Base-by-base conservation (phyloP, 805 yeast genomes). In the Kodamaea leandrae region DNA sequence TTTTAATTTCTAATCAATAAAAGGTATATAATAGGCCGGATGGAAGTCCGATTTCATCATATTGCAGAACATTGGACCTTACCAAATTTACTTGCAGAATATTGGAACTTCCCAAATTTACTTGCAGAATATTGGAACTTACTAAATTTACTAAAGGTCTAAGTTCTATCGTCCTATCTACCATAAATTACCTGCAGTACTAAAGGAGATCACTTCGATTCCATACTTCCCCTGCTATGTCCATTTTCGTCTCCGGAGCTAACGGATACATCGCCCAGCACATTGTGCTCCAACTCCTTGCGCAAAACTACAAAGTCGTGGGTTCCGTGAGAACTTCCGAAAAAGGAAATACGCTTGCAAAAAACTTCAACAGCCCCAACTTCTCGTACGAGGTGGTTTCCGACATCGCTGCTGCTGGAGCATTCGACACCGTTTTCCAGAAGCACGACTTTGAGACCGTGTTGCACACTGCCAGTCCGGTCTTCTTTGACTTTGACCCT, bases 381-480 rank as follows among this genome's bases (percentile, higher is more conserved):
- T 65, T 76, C 45, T 49, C 58, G 3, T 74, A 71, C 45, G 61
- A 38, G 19, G 50, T 78, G 13, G 76, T 79, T 16, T 53, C 60
- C 4, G 83, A 77, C 47, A 68, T 79, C 37, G 66, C 65, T 7
- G 57, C 60, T 9, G 62, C 53, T n/a, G 65, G 66, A 10, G 77
- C 79, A 0, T 76, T 76, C 45, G 73, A 72, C 41, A 55, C 55
- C 6, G 69, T 71, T 1, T 64, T 79, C 48, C 56, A 69, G 49
- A 63, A 61, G 16, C 71, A 73, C 45, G 72, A 74, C 24, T 82
- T 78, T 30, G 71, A 78, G 41, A 63, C 64, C 9, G 76, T 71
- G 24, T 79, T 81, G 37, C 86, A 80, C 57, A 71, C 82, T 8
- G 86, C 86, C 2, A 72, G 82, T 9, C 84, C 86, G 10, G 74